These are phyloP conservation scores for Phoma sp. DNA, from an alignment of 2,329 filamentous ascomycete genomes.

Conservation along the genomic window DNA sequence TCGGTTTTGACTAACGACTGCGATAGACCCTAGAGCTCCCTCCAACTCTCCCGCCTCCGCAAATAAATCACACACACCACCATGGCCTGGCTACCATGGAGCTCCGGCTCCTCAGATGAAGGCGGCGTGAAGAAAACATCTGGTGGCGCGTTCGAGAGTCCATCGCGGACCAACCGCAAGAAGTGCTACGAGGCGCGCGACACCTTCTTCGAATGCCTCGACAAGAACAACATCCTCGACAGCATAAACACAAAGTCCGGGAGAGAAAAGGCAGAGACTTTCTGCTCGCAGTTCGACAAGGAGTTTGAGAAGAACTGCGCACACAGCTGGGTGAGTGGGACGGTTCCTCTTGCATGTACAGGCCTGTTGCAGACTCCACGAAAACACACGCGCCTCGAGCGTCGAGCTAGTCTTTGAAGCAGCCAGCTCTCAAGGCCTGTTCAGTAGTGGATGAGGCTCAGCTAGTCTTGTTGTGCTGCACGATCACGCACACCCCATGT, in stretches of 20 bases:
- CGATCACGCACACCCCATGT: slow-evolving; percentile 3
- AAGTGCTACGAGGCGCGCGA: slow-evolving; percentile 92
- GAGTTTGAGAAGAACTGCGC: slow-evolving; percentile 87
- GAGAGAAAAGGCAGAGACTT: slow-evolving; percentile 54
- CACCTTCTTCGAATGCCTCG: slow-evolving; percentile 85
- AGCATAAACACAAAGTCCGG: slow-evolving; percentile 64
- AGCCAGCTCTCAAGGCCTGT: not conserved
- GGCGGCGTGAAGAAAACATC: slow-evolving; percentile 51
- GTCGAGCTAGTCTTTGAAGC: not conserved
- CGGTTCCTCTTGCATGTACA: too few species aligned
- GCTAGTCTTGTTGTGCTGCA: not conserved
- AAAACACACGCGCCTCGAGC: not conserved
- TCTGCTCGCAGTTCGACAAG: slow-evolving; percentile 65
- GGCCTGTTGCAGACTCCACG: not conserved
- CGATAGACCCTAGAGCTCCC: slow-evolving; percentile 10
- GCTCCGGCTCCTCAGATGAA: slow-evolving; percentile 49
- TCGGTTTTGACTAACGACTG: slow-evolving; percentile 3
- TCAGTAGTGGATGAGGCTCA: not conserved
- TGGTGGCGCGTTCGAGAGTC: slow-evolving; percentile 71
- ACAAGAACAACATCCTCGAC: slow-evolving; percentile 82
- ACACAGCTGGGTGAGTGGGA: slow-evolving; percentile 78
- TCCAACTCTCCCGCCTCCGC: slow-evolving; percentile 12
- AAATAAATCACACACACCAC: slow-evolving; percentile 24
- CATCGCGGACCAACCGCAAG: slow-evolving; percentile 81
- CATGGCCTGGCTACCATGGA: slow-evolving; percentile 63